These are phyloP conservation scores for Mucor mucedo DNA, from an alignment of 371 early-diverging fungal species.

Conservation along the genomic window DNA sequence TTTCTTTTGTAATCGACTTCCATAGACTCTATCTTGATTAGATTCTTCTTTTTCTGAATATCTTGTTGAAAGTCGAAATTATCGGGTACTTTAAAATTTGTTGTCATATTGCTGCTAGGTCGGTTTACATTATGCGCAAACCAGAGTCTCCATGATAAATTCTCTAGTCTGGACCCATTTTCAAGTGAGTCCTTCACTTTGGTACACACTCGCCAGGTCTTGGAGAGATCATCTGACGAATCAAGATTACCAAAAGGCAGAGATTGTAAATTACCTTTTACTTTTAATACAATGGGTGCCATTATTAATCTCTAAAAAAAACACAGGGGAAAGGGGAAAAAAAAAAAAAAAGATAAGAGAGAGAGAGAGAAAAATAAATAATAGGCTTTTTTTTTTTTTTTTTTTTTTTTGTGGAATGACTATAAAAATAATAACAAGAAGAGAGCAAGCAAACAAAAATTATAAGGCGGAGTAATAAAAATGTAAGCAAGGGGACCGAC, in stretches of 20 bases:
- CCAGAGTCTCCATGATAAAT: conserved; percentile 89
- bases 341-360: conserved; percentile 8
- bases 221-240: conserved; percentile 71
- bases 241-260: conserved; percentile 70
- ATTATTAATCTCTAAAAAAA: conserved; percentile 33
- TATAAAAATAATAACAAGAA: conserved; percentile 16
- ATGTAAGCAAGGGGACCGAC: conserved; percentile 21
- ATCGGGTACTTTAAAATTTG: conserved; percentile 29
- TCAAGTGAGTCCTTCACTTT: conserved; percentile 88
- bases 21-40: conserved; percentile 7
- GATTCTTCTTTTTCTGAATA: conserved; percentile 7
- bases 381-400: background rate
- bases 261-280: conserved; percentile 72
- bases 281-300: conserved; percentile 77
- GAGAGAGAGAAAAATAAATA: conserved; percentile 3
- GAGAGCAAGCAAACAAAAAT: conserved; percentile 12
- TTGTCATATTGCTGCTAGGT: conserved; percentile 13
- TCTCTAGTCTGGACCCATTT: conserved; percentile 84
- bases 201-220: conserved; percentile 84
- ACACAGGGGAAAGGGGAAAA: conserved; percentile 2
- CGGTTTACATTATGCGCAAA: conserved; percentile 70
- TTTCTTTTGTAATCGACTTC: conserved; percentile 25
- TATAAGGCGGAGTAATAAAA: conserved; percentile 25
- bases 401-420: conserved; percentile 3
- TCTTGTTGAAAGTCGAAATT: conserved; percentile 29